phyloP scores from a whole-genome alignment of 257 asterid species.

The Ophiorrhiza pumila region DNA sequence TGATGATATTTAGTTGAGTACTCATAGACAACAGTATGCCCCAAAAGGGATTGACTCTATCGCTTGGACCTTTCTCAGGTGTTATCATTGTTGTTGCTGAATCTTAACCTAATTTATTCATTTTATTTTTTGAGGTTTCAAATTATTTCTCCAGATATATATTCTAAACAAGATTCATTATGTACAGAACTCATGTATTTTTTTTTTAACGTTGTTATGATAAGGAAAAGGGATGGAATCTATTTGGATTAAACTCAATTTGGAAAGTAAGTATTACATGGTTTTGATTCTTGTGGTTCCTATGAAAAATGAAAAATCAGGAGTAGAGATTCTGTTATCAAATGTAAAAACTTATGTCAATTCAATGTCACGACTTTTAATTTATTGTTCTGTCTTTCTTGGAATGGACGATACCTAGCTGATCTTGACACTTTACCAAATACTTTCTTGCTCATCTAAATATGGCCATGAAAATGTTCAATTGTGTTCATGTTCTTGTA shows the following conservation, averaged over 20 bases:
- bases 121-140: neutral
- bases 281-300: too few relatives aligned
- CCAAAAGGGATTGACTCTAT: constrained; percentile 12
- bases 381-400: neutral
- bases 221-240: too few relatives aligned
- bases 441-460: neutral
- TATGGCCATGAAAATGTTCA: neutral
- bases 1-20: constrained; percentile 20
- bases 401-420: neutral
- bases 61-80: neutral
- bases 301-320: neutral
- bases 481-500: neutral
- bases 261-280: too few relatives aligned
- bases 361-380: neutral
- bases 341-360: neutral
- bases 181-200: too few relatives aligned
- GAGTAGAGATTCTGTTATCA: neutral
- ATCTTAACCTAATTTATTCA: neutral
- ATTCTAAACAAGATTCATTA: too few relatives aligned
- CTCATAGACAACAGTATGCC: neutral
- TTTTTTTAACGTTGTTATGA: neutral
- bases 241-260: too few relatives aligned
- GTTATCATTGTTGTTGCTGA: neutral
- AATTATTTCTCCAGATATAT: too few relatives aligned
- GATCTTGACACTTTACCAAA: neutral